These are phyloP conservation scores for Inosperma sp. DNA, from an alignment of 768 basidiomycete genomes.

Conservation along the genomic window DNA sequence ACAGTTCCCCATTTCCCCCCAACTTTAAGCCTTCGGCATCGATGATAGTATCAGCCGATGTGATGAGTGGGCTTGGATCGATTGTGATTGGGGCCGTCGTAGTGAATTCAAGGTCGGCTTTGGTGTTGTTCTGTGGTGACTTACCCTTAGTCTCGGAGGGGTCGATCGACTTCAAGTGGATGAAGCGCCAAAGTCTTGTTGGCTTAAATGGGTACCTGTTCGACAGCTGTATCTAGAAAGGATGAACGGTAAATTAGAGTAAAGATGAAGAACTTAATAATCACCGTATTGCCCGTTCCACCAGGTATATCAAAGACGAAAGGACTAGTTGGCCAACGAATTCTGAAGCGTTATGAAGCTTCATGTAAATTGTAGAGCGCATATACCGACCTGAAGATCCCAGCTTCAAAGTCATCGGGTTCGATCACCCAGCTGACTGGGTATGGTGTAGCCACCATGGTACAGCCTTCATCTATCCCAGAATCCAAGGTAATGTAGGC, in stretches of 20 bases:
- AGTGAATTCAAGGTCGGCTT: constrained; percentile 6
- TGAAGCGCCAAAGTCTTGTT: constrained; percentile 21
- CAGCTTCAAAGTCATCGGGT: constrained; percentile 17
- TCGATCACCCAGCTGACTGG: constrained; percentile 32
- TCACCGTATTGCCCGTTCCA: constrained; percentile 10
- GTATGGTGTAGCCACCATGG: constrained; percentile 24
- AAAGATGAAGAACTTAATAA: not conserved
- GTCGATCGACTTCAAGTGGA: constrained; percentile 1
- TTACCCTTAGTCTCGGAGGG: not conserved
- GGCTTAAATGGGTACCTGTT: constrained; percentile 14
- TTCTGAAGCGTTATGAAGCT: constrained; percentile 13
- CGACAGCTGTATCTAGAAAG: constrained; percentile 19
- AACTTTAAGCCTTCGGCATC: constrained; percentile 23
- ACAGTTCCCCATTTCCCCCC: constrained; percentile 24
- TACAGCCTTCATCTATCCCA: constrained; percentile 16
- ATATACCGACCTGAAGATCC: constrained; percentile 20
- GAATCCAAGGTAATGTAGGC: constrained; percentile 27
- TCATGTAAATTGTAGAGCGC: not conserved
- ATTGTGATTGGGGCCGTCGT: not conserved
- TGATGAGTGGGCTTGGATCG: constrained; percentile 7
- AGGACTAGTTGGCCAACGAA: constrained; percentile 23
- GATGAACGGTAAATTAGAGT: not conserved
- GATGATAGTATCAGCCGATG: constrained; percentile 20
- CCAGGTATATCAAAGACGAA: constrained; percentile 20
- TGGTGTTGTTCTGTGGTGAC: not conserved